Conservation (phyloP, 2,329 filamentous ascomycete species). For the Emmonsiellopsis sp. region DNA sequence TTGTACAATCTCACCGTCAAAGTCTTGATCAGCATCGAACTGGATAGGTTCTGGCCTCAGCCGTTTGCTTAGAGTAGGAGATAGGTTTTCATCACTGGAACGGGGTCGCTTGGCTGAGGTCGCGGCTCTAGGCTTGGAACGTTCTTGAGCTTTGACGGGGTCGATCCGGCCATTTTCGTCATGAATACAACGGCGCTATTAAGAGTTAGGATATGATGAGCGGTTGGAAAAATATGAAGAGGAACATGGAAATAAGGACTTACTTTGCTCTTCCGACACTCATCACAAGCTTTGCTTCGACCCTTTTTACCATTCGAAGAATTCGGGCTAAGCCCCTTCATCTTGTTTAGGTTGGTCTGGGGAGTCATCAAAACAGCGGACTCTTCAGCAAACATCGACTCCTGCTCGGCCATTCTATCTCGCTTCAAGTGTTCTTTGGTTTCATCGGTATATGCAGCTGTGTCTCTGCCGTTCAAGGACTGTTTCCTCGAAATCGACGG, state of each 20-base stretch:
- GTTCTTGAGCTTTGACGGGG: slow-evolving; percentile 54
- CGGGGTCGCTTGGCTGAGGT: slow-evolving; percentile 47
- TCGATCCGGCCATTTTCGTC: slow-evolving; percentile 57
- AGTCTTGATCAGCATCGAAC: slow-evolving; percentile 9
- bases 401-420: not conserved
- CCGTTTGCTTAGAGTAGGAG: slow-evolving; percentile 20
- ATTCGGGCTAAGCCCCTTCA: slow-evolving; percentile 25
- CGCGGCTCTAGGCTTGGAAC: slow-evolving; percentile 50
- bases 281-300: slow-evolving; percentile 55
- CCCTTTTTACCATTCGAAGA: slow-evolving; percentile 42
- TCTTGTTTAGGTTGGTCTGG: slow-evolving; percentile 7
- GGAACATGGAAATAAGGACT: slow-evolving; percentile 17
- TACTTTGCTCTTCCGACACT: slow-evolving; percentile 61
- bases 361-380: not conserved
- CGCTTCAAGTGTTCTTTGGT: not conserved
- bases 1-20: not conserved
- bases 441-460: not conserved
- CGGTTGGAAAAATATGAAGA: slow-evolving; percentile 13
- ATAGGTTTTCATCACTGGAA: slow-evolving; percentile 32
- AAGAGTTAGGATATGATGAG: slow-evolving; percentile 11
- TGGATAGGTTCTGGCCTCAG: slow-evolving; percentile 27
- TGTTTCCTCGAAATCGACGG: not conserved
- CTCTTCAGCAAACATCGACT: not conserved
- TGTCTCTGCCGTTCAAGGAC: not conserved
- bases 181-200: slow-evolving; percentile 56